Conservation (phyloP, 768 basidiomycete genomes). For the Leccinellum luteum region DNA sequence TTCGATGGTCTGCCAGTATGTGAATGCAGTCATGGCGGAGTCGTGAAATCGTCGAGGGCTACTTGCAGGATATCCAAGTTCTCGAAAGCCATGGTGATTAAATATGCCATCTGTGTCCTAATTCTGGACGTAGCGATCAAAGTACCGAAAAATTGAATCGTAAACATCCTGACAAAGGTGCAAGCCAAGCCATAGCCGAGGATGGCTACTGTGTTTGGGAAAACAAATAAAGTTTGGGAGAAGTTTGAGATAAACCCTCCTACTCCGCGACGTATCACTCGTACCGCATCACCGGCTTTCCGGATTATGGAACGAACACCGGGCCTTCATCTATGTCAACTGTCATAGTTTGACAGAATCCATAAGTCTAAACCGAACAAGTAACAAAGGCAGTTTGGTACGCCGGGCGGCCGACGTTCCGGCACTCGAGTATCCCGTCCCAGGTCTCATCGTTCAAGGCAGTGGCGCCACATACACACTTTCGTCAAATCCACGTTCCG, state of each 20-base stretch:
- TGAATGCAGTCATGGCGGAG: conserved; percentile 17
- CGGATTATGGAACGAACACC: neutral
- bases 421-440: neutral
- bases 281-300: neutral
- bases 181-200: conserved; percentile 10
- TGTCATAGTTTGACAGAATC: neutral
- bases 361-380: neutral
- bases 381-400: neutral
- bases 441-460: neutral
- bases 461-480: neutral
- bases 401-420: neutral
- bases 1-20: conserved; percentile 9
- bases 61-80: neutral
- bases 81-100: conserved; percentile 9
- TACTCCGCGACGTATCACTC: conserved; percentile 4
- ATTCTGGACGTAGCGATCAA: conserved; percentile 8
- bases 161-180: conserved; percentile 10
- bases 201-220: conserved; percentile 1
- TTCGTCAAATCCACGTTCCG: neutral
- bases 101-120: conserved; percentile 17
- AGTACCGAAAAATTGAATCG: neutral
- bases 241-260: neutral
- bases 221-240: neutral
- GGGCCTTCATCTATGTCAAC: neutral
- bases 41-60: conserved; percentile 18